Conservation (phyloP, 768 basidiomycete species). For the Phanerochaete carnosa region DNA sequence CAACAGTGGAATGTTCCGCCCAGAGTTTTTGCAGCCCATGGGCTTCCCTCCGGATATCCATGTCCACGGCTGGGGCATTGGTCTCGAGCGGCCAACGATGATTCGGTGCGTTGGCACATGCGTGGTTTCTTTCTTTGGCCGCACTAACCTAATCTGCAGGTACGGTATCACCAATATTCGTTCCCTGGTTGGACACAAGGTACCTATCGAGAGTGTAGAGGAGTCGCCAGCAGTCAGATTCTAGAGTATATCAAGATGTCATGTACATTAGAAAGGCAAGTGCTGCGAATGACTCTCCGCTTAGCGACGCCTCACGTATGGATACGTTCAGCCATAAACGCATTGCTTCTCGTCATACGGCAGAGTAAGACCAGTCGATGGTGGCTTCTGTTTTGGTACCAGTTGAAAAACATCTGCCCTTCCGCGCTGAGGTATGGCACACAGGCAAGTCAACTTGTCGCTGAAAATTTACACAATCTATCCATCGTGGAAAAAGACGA, state of each 20-base stretch:
- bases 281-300: not conserved
- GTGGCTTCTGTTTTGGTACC: no score
- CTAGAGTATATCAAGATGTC: slow-evolving; percentile 34
- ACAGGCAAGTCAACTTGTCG: not conserved
- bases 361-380: no score
- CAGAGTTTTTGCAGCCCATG: slow-evolving; percentile 99
- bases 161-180: slow-evolving; percentile 98
- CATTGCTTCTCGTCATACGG: no score
- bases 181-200: slow-evolving; percentile 96
- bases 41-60: slow-evolving; percentile 95
- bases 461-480: not conserved
- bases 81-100: slow-evolving; percentile 96
- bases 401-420: no score
- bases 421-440: not conserved
- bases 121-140: not conserved
- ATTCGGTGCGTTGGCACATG: slow-evolving; percentile 64
- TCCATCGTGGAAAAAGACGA: not conserved
- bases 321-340: no score
- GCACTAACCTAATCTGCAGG: slow-evolving; percentile 34
- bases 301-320: not conserved
- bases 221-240: slow-evolving; percentile 89
- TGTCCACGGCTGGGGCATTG: slow-evolving; percentile 95
- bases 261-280: slow-evolving; percentile 11
- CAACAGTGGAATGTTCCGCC: slow-evolving; percentile 99
- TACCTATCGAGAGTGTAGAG: slow-evolving; percentile 84